These are phyloP conservation scores for Aureobasidium namibiae DNA, from an alignment of 2,329 filamentous ascomycete species.

Conservation along the genomic window DNA sequence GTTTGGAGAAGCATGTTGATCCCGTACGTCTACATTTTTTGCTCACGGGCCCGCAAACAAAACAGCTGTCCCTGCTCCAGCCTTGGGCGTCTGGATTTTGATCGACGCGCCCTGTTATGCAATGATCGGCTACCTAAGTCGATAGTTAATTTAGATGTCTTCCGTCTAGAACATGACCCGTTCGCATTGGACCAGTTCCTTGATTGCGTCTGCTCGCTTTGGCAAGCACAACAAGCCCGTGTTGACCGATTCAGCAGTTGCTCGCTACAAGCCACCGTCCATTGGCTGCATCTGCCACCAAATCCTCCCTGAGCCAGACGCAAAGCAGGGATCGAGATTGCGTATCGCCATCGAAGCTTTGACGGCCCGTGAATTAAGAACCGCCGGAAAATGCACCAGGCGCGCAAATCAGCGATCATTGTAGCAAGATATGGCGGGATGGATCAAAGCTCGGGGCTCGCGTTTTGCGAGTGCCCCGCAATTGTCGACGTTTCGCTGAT, in stretches of 20 bases:
- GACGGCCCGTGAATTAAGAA: conserved; percentile 5
- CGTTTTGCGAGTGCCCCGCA: neutral
- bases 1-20: neutral
- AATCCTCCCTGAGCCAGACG: neutral
- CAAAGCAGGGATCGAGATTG: neutral
- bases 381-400: neutral
- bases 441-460: neutral
- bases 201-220: conserved; percentile 1
- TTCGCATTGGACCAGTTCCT: neutral
- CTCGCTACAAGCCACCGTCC: neutral
- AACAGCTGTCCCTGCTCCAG: neutral
- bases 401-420: conserved; percentile 4
- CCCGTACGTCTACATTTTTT: neutral
- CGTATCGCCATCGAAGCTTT: conserved; percentile 4
- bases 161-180: neutral
- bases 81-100: neutral
- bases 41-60: neutral
- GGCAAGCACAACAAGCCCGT: neutral
- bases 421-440: neutral
- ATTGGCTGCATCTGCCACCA: neutral
- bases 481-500: neutral
- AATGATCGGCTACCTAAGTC: conserved; percentile 1
- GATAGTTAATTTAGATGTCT: conserved; percentile 6
- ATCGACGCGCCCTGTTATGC: conserved; percentile 1
- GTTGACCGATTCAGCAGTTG: neutral